Conservation (phyloP, 23 red algal genomes). For the Gracilaria gracilis region DNA sequence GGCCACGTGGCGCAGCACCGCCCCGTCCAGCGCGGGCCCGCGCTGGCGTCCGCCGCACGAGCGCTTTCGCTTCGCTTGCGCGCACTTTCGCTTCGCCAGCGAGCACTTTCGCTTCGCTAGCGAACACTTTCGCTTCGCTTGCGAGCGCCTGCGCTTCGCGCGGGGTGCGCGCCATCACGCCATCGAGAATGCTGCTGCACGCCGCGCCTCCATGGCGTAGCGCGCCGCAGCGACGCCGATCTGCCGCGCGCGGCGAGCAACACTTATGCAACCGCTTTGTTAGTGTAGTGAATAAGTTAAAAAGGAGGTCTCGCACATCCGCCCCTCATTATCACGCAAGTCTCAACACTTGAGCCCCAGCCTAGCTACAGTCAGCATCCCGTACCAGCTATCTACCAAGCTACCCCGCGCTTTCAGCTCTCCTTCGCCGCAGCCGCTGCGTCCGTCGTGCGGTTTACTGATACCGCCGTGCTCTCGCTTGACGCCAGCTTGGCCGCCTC, state of each 20-base stretch:
- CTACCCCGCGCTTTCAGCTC: background rate
- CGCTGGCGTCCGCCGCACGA: too few species aligned
- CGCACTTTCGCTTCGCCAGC: background rate
- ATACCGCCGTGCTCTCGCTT: slow-evolving; percentile 23
- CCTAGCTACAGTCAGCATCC: slow-evolving; percentile 7
- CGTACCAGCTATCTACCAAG: background rate
- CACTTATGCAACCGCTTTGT: background rate
- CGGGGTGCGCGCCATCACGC: too few species aligned
- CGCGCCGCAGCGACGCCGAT: too few species aligned
- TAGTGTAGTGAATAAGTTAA: slow-evolving; percentile 37
- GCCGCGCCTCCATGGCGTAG: background rate
- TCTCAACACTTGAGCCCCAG: background rate
- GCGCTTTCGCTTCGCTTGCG: too few species aligned
- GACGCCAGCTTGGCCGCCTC: background rate
- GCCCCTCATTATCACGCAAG: background rate
- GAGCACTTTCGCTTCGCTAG: too few species aligned
- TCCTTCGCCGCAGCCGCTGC: background rate
- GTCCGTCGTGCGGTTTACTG: background rate
- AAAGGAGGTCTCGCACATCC: background rate
- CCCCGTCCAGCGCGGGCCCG: too few species aligned
- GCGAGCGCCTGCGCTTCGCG: too few species aligned
- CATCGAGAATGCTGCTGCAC: background rate
- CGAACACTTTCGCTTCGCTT: too few species aligned
- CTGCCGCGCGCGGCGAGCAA: background rate
- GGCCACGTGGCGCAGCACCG: slow-evolving; percentile 3